A percentile compares a stretch with the other conserved stretches of the same genome.
phyloP scores from a whole-genome alignment of 768 basidiomycete species.

The Holtermannia corniformis region DNA sequence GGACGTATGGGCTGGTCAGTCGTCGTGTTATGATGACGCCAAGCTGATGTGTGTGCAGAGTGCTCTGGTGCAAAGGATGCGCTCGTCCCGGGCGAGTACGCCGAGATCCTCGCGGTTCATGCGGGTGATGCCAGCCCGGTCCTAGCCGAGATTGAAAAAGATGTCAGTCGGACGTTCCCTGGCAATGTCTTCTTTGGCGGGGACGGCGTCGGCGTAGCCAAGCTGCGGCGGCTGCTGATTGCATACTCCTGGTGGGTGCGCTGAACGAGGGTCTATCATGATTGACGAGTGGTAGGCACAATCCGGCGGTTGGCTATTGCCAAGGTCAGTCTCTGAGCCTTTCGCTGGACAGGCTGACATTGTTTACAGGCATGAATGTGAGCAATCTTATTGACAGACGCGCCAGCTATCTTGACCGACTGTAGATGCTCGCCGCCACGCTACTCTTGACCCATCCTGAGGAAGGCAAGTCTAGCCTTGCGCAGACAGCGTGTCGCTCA shows the following conservation, averaged over 20 bases:
- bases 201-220: constrained; percentile 86
- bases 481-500: constrained; percentile 1
- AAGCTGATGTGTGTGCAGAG: constrained; percentile 86
- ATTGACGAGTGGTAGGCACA: constrained; percentile 52
- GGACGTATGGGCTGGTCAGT: constrained; percentile 34
- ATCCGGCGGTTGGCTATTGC: constrained; percentile 75
- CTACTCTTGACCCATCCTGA: constrained; percentile 83
- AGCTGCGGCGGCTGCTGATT: constrained; percentile 75
- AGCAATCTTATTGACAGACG: not conserved
- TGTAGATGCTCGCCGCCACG: constrained; percentile 93
- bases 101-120: constrained; percentile 58
- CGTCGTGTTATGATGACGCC: constrained; percentile 26
- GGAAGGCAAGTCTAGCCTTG: constrained; percentile 47
- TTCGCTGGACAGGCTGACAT: not conserved
- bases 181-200: constrained; percentile 95
- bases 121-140: constrained; percentile 37
- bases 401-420: not conserved
- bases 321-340: constrained; percentile 4
- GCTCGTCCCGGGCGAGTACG: constrained; percentile 81
- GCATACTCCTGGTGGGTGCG: constrained; percentile 78
- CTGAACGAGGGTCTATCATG: not conserved
- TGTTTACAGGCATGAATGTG: constrained; percentile 23
- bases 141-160: constrained; percentile 83
- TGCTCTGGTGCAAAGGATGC: constrained; percentile 88
- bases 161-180: constrained; percentile 74